Percentiles rank a stretch among this genome's conserved stretches.
These are phyloP conservation scores for Melampsora abietis-canadensis DNA, from an alignment of 1,284 basidiomycete genomes.

Conservation along the genomic window DNA sequence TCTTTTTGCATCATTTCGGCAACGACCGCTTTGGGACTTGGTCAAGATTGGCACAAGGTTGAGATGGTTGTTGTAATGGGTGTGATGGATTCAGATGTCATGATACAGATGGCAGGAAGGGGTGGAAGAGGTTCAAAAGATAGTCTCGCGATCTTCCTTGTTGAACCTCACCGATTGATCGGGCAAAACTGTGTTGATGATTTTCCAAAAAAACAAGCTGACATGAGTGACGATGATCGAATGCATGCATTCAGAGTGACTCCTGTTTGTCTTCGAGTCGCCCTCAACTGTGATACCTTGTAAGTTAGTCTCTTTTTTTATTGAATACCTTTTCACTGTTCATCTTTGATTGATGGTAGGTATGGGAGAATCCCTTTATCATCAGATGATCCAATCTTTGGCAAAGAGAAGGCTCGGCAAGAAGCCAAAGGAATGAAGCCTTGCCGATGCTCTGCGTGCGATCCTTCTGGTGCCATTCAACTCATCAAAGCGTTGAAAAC, in stretches of 20 bases:
- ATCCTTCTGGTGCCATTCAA: neutral
- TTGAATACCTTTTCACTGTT: too few species aligned
- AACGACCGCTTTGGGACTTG: conserved; percentile 11
- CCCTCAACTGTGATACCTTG: conserved; percentile 9
- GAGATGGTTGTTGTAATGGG: neutral
- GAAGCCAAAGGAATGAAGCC: neutral
- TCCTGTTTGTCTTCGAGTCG: conserved; percentile 2
- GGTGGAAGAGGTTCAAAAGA: neutral
- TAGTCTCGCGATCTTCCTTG: neutral
- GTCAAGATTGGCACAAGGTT: conserved; percentile 16
- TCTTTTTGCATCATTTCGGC: conserved; percentile 8
- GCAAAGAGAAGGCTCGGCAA: conserved; percentile 4
- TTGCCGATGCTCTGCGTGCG: conserved; percentile 10
- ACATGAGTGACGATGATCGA: conserved; percentile 10
- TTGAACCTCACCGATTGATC: neutral
- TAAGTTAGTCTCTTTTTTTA: too few species aligned
- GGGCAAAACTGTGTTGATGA: conserved; percentile 10
- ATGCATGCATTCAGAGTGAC: conserved; percentile 20
- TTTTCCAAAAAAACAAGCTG: neutral
- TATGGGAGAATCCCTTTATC: conserved; percentile 4
- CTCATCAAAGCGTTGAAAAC: conserved; percentile 9
- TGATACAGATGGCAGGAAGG: conserved; percentile 9
- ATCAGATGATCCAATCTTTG: conserved; percentile 7
- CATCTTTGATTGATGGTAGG: neutral
- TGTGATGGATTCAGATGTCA: neutral